Conservation (phyloP, 2,329 filamentous ascomycete species). For the Alternaria triticimaculans region DNA sequence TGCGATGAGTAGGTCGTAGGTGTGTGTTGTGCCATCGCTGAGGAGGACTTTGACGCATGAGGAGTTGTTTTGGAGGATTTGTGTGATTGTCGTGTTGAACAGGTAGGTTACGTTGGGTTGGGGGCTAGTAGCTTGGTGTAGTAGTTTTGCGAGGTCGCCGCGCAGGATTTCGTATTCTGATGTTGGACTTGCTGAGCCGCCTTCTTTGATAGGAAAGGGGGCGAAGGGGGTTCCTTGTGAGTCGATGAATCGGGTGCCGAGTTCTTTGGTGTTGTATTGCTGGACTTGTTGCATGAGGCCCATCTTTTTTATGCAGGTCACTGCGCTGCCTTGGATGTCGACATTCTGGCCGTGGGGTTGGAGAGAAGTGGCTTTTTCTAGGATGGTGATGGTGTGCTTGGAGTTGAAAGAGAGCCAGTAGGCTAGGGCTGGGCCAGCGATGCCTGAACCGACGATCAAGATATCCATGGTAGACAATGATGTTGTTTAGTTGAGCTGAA, state of each 20-base stretch:
- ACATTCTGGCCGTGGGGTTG: background rate
- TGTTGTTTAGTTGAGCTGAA: background rate
- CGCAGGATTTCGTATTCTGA: background rate
- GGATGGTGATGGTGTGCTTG: background rate
- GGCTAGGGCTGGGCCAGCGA: background rate
- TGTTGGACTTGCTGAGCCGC: background rate
- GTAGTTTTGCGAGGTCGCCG: background rate
- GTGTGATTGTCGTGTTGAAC: background rate
- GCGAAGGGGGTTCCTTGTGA: constrained; percentile 36
- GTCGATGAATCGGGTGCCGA: background rate
- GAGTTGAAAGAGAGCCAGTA: background rate
- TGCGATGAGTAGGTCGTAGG: constrained; percentile 62
- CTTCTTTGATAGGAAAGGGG: background rate
- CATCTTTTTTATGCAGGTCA: background rate
- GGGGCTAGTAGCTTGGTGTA: background rate
- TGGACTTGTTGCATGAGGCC: background rate
- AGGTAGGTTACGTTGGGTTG: background rate
- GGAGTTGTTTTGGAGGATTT: background rate
- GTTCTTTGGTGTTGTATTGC: background rate
- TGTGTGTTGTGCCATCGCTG: constrained; percentile 51
- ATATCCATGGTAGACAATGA: background rate
- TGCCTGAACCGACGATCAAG: background rate
- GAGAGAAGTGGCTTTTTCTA: background rate
- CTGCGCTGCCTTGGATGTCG: background rate
- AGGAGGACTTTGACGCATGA: background rate